Evolutionary conservation across 2,329 filamentous ascomycete genomes (phyloP).

Genomic region (Albifimbria verrucaria): DNA sequence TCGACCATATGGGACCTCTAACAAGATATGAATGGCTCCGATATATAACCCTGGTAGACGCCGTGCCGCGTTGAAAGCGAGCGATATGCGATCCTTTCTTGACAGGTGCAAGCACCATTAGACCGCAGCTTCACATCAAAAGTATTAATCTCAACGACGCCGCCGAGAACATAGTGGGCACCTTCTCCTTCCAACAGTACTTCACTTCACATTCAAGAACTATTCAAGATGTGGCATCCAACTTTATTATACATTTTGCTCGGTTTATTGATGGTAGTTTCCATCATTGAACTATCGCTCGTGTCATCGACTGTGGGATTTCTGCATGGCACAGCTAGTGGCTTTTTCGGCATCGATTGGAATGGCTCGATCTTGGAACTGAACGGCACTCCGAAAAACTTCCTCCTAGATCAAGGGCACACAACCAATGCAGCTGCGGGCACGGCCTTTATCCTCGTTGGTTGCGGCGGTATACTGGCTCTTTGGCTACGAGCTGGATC

Average conservation of each 20-base stretch:
- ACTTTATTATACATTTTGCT: conserved; percentile 15
- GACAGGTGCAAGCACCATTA: no score
- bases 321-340: conserved; percentile 20
- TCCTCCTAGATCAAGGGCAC: conserved; percentile 23
- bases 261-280: conserved; percentile 21
- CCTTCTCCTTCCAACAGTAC: no score
- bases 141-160: no score
- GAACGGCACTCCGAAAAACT: conserved; percentile 17
- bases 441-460: conserved; percentile 22
- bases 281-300: conserved; percentile 23
- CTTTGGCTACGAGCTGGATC: conserved; percentile 16
- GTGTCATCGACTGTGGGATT: conserved; percentile 23
- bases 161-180: no score
- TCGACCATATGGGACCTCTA: no score
- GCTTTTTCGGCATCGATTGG: conserved; percentile 14
- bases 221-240: conserved; percentile 4
- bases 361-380: conserved; percentile 10
- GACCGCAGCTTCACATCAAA: no score
- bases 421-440: conserved; percentile 25
- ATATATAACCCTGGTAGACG: no score
- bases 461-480: conserved; percentile 18
- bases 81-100: no score
- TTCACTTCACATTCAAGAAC: no score
- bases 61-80: no score
- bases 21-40: no score